These are phyloP conservation scores for Pleurotus sapidus DNA, from an alignment of 768 basidiomycete genomes.

Conservation along the genomic window DNA sequence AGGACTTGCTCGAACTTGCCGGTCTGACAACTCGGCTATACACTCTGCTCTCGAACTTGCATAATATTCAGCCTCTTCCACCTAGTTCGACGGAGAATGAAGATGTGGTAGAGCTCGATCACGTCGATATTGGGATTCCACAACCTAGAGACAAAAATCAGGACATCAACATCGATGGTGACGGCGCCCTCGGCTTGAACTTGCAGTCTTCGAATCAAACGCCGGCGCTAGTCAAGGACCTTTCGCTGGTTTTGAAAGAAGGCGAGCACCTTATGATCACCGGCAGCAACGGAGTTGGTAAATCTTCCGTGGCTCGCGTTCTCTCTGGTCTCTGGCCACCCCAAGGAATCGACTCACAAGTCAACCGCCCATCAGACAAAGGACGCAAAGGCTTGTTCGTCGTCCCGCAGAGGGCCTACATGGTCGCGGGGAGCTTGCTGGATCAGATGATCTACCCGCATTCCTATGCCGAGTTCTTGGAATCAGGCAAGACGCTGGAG, in stretches of 20 bases:
- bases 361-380: constrained; percentile 33
- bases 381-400: constrained; percentile 66
- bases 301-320: constrained; percentile 86
- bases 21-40: constrained; percentile 91
- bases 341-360: constrained; percentile 27
- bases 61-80: constrained; percentile 62
- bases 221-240: constrained; percentile 63
- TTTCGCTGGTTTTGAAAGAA: constrained; percentile 58
- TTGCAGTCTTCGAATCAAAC: constrained; percentile 20
- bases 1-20: constrained; percentile 92
- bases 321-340: constrained; percentile 88
- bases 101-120: constrained; percentile 56
- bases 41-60: constrained; percentile 81
- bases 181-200: constrained; percentile 9
- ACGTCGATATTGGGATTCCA: constrained; percentile 75
- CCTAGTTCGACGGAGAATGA: constrained; percentile 26
- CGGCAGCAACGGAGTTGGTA: constrained; percentile 90
- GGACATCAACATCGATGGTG: constrained; percentile 12
- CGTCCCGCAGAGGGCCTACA: constrained; percentile 91
- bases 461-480: constrained; percentile 70
- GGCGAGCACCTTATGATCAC: constrained; percentile 94
- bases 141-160: constrained; percentile 9
- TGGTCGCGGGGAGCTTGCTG: constrained; percentile 81
- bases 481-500: constrained; percentile 54
- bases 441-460: constrained; percentile 96